phyloP scores from a whole-genome alignment of 495 filamentous ascomycete genomes.

The Penicillium riverlandense region DNA sequence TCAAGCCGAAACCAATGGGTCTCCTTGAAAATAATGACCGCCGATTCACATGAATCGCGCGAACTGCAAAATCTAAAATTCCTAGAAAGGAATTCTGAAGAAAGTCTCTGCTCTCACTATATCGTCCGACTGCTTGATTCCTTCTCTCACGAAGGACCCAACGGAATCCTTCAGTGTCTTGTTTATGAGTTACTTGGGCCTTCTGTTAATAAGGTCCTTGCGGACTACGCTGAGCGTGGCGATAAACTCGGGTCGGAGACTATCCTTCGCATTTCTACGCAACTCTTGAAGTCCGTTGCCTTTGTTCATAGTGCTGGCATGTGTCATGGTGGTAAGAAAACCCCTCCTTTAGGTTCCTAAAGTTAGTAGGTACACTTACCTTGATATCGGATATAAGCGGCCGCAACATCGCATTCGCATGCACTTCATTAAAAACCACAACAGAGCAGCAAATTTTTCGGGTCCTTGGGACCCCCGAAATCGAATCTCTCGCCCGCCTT shows the following conservation, averaged over 20 bases:
- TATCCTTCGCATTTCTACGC: slow-evolving; percentile 17
- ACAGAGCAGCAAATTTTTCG: slow-evolving; percentile 18
- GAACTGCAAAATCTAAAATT: slow-evolving; percentile 8
- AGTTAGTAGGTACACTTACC: slow-evolving; percentile 1
- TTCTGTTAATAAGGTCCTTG: slow-evolving; percentile 9
- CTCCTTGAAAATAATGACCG: slow-evolving; percentile 29
- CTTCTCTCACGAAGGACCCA: slow-evolving; percentile 32
- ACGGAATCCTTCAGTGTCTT: slow-evolving; percentile 38
- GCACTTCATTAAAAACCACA: slow-evolving; percentile 3
- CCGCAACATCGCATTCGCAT: slow-evolving; percentile 13
- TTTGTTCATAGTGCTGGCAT: slow-evolving; percentile 25
- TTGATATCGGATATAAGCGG: slow-evolving; percentile 11
- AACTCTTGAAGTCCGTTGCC: slow-evolving; percentile 20
- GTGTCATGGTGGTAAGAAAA: slow-evolving; percentile 24
- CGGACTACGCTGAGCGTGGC: slow-evolving; percentile 11
- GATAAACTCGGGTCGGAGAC: slow-evolving; percentile 14
- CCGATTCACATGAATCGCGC: slow-evolving; percentile 8
- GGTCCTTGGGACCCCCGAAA: slow-evolving; percentile 21
- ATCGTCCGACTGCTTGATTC: slow-evolving; percentile 29
- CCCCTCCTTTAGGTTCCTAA: too few relatives aligned
- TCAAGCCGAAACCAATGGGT: slow-evolving; percentile 23
- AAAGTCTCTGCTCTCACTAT: slow-evolving; percentile 8
- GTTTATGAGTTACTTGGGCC: slow-evolving; percentile 38
- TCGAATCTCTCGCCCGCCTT: slow-evolving; percentile 13
- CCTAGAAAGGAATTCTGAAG: slow-evolving; percentile 2